A percentile compares a stretch with the other conserved stretches of the same genome.
Conservation (phyloP, 306 rosid genomes). For the Luffa aegyptiaca region DNA sequence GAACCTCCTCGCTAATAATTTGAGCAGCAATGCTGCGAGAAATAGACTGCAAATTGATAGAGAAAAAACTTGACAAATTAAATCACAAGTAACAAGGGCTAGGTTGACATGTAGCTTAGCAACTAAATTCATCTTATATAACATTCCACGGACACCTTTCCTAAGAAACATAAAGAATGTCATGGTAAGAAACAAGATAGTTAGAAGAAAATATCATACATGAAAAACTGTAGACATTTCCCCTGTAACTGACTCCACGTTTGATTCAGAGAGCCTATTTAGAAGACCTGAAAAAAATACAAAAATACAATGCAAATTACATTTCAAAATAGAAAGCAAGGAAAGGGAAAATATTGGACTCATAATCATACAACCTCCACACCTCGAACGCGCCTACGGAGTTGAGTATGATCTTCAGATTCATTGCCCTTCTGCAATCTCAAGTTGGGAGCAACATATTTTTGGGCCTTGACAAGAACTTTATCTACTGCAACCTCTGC, state of each 20-base stretch:
- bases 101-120: background rate
- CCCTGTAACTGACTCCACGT: conserved; percentile 8
- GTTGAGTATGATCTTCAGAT: conserved; percentile 56
- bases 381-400: conserved; percentile 15
- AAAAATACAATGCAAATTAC: background rate
- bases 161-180: background rate
- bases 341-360: background rate
- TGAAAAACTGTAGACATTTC: conserved; percentile 1
- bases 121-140: background rate
- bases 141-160: background rate
- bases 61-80: background rate
- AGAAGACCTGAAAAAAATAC: conserved; percentile 5
- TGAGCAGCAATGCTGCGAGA: conserved; percentile 8
- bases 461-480: conserved; percentile 16
- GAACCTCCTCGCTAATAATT: conserved; percentile 58
- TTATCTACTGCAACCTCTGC: background rate
- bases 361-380: conserved; percentile 20
- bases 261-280: conserved; percentile 15
- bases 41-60: conserved; percentile 5
- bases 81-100: background rate
- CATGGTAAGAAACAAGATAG: background rate
- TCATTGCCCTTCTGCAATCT: conserved; percentile 58
- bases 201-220: background rate
- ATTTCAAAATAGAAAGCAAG: background rate
- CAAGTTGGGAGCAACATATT: conserved; percentile 65